A percentile compares a stretch with the other conserved stretches of the same genome.
phyloP scores from a whole-genome alignment of 495 filamentous ascomycete species.

The Xylaria curta region DNA sequence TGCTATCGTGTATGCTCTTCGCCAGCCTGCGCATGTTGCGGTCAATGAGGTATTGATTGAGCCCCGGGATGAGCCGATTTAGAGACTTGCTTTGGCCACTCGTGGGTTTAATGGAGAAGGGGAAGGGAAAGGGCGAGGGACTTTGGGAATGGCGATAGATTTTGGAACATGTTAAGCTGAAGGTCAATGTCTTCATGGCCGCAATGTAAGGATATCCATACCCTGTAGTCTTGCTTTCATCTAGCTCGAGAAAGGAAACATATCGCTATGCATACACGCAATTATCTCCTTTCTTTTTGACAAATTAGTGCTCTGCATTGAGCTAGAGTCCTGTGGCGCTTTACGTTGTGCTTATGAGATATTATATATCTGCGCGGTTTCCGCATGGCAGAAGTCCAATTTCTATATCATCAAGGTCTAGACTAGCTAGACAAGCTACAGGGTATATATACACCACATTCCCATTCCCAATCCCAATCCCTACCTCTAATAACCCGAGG shows the following conservation, averaged over 20 bases:
- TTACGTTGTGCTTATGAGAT: neutral
- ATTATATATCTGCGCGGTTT: conserved; percentile 1
- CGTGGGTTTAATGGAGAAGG: neutral
- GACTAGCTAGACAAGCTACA: conserved; percentile 36
- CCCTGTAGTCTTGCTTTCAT: neutral
- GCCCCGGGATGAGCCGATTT: conserved; percentile 74
- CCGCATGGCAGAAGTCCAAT: conserved; percentile 6
- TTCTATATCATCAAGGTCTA: conserved; percentile 32
- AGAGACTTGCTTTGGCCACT: neutral
- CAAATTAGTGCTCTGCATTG: neutral
- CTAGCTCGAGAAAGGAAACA: neutral
- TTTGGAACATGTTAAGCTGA: neutral
- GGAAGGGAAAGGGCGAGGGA: neutral
- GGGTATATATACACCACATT: conserved; percentile 17
- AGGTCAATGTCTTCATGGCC: neutral
- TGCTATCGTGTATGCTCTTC: conserved; percentile 67
- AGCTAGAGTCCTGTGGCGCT: neutral
- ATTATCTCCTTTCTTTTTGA: neutral
- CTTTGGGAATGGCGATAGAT: neutral
- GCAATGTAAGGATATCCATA: neutral
- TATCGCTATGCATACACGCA: neutral
- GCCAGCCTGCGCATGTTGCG: conserved; percentile 69
- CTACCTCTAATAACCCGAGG: conserved; percentile 18
- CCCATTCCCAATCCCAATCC: conserved; percentile 13
- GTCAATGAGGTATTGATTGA: conserved; percentile 77